These are phyloP conservation scores for Fusarium aywerte DNA, from an alignment of 2,329 filamentous ascomycete genomes.

Conservation along the genomic window DNA sequence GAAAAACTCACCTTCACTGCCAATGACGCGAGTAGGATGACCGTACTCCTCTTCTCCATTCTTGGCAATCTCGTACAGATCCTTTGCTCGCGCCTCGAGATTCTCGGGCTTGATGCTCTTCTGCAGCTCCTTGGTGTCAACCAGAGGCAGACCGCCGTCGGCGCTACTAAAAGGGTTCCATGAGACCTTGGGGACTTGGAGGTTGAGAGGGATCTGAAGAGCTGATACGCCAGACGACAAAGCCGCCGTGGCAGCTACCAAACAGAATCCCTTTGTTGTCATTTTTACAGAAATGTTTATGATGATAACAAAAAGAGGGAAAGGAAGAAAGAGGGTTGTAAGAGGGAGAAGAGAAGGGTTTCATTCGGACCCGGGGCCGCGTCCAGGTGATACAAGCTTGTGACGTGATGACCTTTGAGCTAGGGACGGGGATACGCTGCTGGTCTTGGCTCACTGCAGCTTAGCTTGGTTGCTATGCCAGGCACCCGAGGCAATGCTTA, in stretches of 20 bases:
- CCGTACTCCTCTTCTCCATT: slow-evolving; percentile 68
- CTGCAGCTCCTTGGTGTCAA: slow-evolving; percentile 67
- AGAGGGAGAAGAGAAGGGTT: slow-evolving; percentile 5
- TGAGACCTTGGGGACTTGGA: slow-evolving; percentile 34
- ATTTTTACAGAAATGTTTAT: slow-evolving; percentile 24
- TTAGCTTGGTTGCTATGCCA: slow-evolving; percentile 37
- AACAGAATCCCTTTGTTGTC: slow-evolving; percentile 41
- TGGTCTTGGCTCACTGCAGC: slow-evolving; percentile 11
- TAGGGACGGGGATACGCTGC: background rate
- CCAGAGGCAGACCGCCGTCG: slow-evolving; percentile 51
- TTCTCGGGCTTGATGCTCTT: slow-evolving; percentile 64
- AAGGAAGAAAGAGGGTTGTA: background rate
- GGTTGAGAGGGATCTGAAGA: slow-evolving; percentile 41
- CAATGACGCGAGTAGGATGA: slow-evolving; percentile 77
- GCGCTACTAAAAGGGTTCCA: slow-evolving; percentile 32
- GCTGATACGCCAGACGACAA: slow-evolving; percentile 44
- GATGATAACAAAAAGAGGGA: background rate
- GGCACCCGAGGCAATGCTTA: slow-evolving; percentile 40
- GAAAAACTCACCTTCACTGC: slow-evolving; percentile 65
- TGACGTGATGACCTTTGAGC: slow-evolving; percentile 37
- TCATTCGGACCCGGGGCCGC: background rate
- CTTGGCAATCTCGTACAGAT: slow-evolving; percentile 72
- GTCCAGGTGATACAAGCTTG: slow-evolving; percentile 35
- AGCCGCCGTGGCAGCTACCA: slow-evolving; percentile 46
- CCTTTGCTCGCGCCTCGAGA: slow-evolving; percentile 68